Percentiles rank a stretch among this genome's conserved stretches.
These are phyloP conservation scores for Pythium sp. DNA, from an alignment of 352 stramenopile genomes.

Conservation along the genomic window DNA sequence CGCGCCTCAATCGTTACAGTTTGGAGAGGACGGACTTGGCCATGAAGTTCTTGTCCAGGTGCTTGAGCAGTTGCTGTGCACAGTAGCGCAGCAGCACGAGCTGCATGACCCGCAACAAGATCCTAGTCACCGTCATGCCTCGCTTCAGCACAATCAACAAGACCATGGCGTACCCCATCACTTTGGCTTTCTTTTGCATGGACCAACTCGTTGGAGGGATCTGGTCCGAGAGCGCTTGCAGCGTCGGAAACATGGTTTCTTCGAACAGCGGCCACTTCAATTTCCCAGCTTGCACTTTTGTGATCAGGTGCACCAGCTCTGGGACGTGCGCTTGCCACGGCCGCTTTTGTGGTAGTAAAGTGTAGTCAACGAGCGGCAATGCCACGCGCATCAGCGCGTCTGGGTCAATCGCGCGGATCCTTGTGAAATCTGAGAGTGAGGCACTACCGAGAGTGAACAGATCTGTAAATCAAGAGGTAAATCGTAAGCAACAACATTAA, in stretches of 20 bases:
- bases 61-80: conserved; percentile 43
- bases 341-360: conserved; percentile 43
- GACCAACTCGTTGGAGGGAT: conserved; percentile 38
- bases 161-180: conserved; percentile 48
- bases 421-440: conserved; percentile 67
- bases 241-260: conserved; percentile 42
- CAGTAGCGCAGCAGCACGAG: conserved; percentile 58
- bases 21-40: conserved; percentile 19
- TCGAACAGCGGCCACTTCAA: conserved; percentile 57
- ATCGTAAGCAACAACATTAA: neutral
- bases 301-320: conserved; percentile 50
- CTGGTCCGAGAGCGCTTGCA: conserved; percentile 33
- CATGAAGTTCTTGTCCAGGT: conserved; percentile 32
- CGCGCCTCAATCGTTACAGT: conserved; percentile 5
- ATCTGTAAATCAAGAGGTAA: conserved; percentile 29
- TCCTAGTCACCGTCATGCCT: conserved; percentile 38
- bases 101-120: conserved; percentile 54
- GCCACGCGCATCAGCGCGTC: conserved; percentile 43
- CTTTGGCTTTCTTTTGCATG: conserved; percentile 40
- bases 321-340: conserved; percentile 43
- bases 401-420: conserved; percentile 45
- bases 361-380: conserved; percentile 66
- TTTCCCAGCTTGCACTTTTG: conserved; percentile 48
- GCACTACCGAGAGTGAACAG: conserved; percentile 71
- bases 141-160: conserved; percentile 56